Evolutionary conservation across 2,329 filamentous ascomycete genomes (phyloP).

Genomic region (Sclerotinia borealis): DNA sequence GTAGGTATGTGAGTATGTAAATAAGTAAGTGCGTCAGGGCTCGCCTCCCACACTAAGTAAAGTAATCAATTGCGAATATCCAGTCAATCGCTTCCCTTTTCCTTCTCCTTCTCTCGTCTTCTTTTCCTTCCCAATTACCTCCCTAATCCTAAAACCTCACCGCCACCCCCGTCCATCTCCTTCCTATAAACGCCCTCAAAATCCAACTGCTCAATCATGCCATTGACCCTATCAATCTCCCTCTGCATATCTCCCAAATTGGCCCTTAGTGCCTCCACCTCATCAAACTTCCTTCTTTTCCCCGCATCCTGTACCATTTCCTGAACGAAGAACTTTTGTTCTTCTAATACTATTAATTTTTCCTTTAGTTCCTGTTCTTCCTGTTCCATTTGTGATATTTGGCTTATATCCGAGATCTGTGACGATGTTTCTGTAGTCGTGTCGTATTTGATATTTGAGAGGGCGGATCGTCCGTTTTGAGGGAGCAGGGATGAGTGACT

Average conservation of each 20-base stretch:
- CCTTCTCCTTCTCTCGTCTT: no score
- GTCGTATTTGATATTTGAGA: slow-evolving; percentile 54
- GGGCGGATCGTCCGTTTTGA: slow-evolving; percentile 34
- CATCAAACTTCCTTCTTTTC: slow-evolving; percentile 61
- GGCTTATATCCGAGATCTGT: slow-evolving; percentile 49
- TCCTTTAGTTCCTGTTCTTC: slow-evolving; percentile 66
- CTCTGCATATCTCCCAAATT: slow-evolving; percentile 60
- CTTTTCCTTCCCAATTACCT: neutral
- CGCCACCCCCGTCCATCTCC: slow-evolving; percentile 12
- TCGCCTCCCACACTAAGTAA: neutral
- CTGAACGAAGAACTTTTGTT: slow-evolving; percentile 65
- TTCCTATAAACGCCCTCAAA: slow-evolving; percentile 30
- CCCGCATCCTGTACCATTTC: slow-evolving; percentile 67
- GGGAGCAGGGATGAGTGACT: slow-evolving; percentile 15
- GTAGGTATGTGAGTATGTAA: no score
- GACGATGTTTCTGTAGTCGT: slow-evolving; percentile 39
- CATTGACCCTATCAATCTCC: slow-evolving; percentile 59
- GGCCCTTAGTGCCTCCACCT: slow-evolving; percentile 55
- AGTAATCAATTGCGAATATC: neutral
- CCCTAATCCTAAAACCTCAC: slow-evolving; percentile 13
- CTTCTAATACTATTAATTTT: slow-evolving; percentile 61
- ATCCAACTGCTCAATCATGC: slow-evolving; percentile 51
- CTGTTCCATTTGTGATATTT: slow-evolving; percentile 57
- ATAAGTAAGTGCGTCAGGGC: neutral
- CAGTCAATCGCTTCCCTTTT: neutral